Evolutionary conservation across 495 filamentous ascomycete genomes (phyloP).

Genomic region (Penicillium argentinense): DNA sequence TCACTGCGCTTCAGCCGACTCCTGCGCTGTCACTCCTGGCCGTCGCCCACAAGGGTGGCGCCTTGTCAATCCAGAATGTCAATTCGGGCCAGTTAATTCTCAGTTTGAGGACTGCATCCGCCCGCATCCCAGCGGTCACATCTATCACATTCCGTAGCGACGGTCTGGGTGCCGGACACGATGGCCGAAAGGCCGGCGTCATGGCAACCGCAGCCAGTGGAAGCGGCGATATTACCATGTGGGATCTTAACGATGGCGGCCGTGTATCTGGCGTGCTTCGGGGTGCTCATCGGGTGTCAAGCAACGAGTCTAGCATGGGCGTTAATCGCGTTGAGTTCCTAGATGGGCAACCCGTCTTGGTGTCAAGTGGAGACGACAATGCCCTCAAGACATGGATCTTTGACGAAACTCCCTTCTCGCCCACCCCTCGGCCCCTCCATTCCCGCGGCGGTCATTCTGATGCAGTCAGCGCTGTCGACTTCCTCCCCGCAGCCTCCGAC

Average conservation of each 20-base stretch:
- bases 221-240: conserved; percentile 87
- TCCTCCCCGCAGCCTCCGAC: conserved; percentile 82
- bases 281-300: conserved; percentile 74
- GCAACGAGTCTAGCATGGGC: conserved; percentile 54
- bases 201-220: conserved; percentile 77
- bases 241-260: conserved; percentile 90
- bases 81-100: conserved; percentile 70
- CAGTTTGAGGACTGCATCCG: conserved; percentile 57
- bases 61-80: conserved; percentile 77
- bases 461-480: conserved; percentile 73
- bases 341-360: conserved; percentile 82
- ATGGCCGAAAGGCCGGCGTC: conserved; percentile 75
- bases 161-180: conserved; percentile 83
- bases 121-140: conserved; percentile 57
- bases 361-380: conserved; percentile 91
- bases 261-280: conserved; percentile 78
- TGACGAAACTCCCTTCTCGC: conserved; percentile 80
- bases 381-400: conserved; percentile 94
- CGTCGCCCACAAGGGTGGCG: conserved; percentile 77
- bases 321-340: conserved; percentile 86
- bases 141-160: conserved; percentile 91
- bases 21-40: conserved; percentile 84
- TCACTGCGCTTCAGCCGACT: conserved; percentile 79
- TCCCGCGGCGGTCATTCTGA: conserved; percentile 83
- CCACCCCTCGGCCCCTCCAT: conserved; percentile 81